Conservation (phyloP, 169 alveolate genomes). For the Plasmodium coatneyi region DNA sequence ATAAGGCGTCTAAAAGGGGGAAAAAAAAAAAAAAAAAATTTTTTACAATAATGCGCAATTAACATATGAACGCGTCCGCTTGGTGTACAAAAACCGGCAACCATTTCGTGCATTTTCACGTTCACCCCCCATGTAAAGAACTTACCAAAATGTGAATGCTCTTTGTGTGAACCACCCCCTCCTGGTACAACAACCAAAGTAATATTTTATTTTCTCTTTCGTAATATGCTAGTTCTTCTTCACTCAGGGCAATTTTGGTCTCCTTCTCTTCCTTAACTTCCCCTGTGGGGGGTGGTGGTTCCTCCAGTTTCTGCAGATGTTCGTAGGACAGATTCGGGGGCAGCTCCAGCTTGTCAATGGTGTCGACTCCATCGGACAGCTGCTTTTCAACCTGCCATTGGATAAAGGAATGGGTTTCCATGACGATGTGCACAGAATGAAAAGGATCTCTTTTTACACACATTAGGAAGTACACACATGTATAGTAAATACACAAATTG, state of each 20-base stretch:
- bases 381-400: conserved; percentile 49
- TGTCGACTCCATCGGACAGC: conserved; percentile 42
- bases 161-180: conserved; percentile 66
- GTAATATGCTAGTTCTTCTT: conserved; percentile 48
- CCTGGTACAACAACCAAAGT: conserved; percentile 56
- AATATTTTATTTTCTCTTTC: conserved; percentile 51
- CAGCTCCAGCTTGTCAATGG: conserved; percentile 36
- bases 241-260: background rate
- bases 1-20: conserved; percentile 36
- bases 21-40: no score
- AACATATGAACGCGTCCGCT: background rate
- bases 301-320: background rate
- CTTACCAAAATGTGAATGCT: conserved; percentile 68
- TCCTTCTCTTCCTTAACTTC: conserved; percentile 26
- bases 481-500: background rate
- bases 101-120: background rate
- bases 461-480: background rate
- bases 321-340: conserved; percentile 53
- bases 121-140: background rate
- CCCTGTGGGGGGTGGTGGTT: background rate
- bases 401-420: background rate
- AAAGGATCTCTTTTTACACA: background rate
- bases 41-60: background rate
- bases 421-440: background rate
- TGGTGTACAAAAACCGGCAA: background rate